These are phyloP conservation scores for Pichia kudriavzevii DNA, from an alignment of 1,139 yeast genomes.

Conservation along the genomic window DNA sequence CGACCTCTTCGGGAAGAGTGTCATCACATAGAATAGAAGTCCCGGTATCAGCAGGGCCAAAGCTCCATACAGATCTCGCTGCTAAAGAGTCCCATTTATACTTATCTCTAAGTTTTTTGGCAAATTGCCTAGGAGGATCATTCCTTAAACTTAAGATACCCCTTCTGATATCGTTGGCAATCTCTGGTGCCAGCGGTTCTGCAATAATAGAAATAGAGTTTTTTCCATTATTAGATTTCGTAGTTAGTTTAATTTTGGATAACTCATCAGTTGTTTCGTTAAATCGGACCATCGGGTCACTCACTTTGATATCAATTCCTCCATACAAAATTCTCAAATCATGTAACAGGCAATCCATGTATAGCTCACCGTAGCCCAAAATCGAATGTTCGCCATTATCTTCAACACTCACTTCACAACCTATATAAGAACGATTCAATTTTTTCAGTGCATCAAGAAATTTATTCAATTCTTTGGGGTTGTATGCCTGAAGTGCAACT, in stretches of 20 bases:
- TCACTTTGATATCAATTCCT: slow-evolving; percentile 66
- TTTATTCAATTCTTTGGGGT: slow-evolving; percentile 72
- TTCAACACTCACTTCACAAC: slow-evolving; percentile 63
- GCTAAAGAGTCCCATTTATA: slow-evolving; percentile 82
- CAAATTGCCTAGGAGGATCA: slow-evolving; percentile 30
- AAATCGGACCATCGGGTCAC: slow-evolving; percentile 78
- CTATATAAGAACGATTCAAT: slow-evolving; percentile 56
- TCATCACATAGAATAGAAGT: slow-evolving; percentile 67
- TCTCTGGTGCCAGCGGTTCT: slow-evolving; percentile 58
- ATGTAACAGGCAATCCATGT: slow-evolving; percentile 75
- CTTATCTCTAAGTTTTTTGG: slow-evolving; percentile 47
- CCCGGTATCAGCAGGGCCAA: slow-evolving; percentile 56
- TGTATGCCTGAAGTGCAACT: slow-evolving; percentile 74
- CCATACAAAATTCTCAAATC: slow-evolving; percentile 62
- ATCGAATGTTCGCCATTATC: slow-evolving; percentile 85
- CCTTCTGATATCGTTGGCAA: slow-evolving; percentile 50
- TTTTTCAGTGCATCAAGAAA: slow-evolving; percentile 61
- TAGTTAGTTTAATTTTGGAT: slow-evolving; percentile 60
- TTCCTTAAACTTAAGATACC: slow-evolving; percentile 31
- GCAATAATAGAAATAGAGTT: slow-evolving; percentile 65
- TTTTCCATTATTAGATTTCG: slow-evolving; percentile 47
- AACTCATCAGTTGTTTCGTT: slow-evolving; percentile 68
- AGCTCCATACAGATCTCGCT: slow-evolving; percentile 75
- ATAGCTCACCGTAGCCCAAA: slow-evolving; percentile 80
- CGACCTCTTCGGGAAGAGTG: slow-evolving; percentile 65